Evolutionary conservation across 108 stramenopile genomes (phyloP).

Genomic region (Skeletonema marinoi): DNA sequence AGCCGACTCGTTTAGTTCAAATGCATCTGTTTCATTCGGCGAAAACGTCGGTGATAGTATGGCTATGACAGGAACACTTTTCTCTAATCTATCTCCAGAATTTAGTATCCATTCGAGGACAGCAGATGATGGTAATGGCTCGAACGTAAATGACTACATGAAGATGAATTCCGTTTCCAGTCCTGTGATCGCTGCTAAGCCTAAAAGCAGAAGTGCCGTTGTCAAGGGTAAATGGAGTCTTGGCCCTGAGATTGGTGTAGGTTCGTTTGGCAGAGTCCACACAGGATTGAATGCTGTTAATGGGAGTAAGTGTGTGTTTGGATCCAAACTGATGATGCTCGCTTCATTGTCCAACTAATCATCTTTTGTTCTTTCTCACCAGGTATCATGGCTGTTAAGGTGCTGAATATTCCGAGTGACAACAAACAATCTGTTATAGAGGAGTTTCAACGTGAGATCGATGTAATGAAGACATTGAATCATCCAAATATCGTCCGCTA

Average conservation of each 20-base stretch:
- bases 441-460: conserved; percentile 82
- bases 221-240: conserved; percentile 87
- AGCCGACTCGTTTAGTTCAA: background rate
- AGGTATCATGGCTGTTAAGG: conserved; percentile 40
- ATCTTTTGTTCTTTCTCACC: background rate
- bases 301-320: conserved; percentile 55
- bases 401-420: conserved; percentile 31
- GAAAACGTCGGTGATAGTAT: background rate
- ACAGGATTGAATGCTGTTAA: conserved; percentile 92
- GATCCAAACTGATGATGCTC: background rate
- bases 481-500: conserved; percentile 96
- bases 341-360: conserved; percentile 24
- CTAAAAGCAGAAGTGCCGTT: conserved; percentile 24
- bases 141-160: background rate
- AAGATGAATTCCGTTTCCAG: conserved; percentile 16
- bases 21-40: background rate
- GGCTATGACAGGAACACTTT: conserved; percentile 19
- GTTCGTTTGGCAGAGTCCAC: conserved; percentile 94
- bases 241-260: conserved; percentile 90
- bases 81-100: conserved; percentile 41
- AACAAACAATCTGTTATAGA: conserved; percentile 47
- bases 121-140: background rate
- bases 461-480: conserved; percentile 85
- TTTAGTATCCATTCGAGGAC: conserved; percentile 23
- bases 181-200: conserved; percentile 1